phyloP scores from a whole-genome alignment of 2,329 filamentous ascomycete species.

The Cytospora paraplurivora region DNA sequence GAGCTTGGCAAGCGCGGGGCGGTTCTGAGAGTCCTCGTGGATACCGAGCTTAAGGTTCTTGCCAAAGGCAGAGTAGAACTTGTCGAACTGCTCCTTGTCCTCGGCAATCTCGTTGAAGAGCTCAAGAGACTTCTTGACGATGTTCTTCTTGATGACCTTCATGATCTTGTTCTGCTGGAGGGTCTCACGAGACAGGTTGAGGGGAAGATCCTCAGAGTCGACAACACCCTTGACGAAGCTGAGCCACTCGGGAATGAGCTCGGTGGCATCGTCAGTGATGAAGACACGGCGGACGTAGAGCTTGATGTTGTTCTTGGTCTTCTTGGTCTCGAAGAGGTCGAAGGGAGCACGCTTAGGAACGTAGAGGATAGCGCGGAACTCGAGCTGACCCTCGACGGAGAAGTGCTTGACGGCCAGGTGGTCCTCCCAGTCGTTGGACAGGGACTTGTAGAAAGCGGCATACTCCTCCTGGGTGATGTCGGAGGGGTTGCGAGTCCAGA shows the following conservation, averaged over 20 bases:
- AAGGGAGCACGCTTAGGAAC: constrained; percentile 99
- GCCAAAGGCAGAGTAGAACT: constrained; percentile 99
- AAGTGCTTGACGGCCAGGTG: constrained; percentile 99
- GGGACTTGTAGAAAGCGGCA: constrained; percentile 98
- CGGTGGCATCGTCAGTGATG: constrained; percentile 99
- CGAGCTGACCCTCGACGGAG: constrained; percentile 99
- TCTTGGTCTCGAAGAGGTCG: constrained; percentile 99
- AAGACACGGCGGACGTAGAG: constrained; percentile 99
- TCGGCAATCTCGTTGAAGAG: constrained; percentile 99
- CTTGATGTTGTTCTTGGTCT: constrained; percentile 99
- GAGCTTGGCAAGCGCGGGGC: constrained; percentile 88
- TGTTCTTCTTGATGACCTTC: constrained; percentile 99
- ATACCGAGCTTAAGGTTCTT: constrained; percentile 99
- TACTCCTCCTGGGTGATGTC: constrained; percentile 93
- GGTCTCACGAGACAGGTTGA: constrained; percentile 99
- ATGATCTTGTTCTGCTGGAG: constrained; percentile 99
- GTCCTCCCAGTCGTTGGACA: constrained; percentile 99
- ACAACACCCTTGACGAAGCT: constrained; percentile 99
- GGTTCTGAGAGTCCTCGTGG: constrained; percentile 99
- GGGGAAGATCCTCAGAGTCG: constrained; percentile 98
- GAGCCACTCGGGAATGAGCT: constrained; percentile 99
- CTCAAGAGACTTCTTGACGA: constrained; percentile 99
- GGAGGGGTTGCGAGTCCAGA: constrained; percentile 82
- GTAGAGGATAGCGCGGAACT: constrained; percentile 99
- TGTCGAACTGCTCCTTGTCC: constrained; percentile 99